Evolutionary conservation across 1,284 basidiomycete genomes (phyloP), one percentile per base, ranked within the genome.

Genomic region (Limonomyces culmigenus): DNA sequence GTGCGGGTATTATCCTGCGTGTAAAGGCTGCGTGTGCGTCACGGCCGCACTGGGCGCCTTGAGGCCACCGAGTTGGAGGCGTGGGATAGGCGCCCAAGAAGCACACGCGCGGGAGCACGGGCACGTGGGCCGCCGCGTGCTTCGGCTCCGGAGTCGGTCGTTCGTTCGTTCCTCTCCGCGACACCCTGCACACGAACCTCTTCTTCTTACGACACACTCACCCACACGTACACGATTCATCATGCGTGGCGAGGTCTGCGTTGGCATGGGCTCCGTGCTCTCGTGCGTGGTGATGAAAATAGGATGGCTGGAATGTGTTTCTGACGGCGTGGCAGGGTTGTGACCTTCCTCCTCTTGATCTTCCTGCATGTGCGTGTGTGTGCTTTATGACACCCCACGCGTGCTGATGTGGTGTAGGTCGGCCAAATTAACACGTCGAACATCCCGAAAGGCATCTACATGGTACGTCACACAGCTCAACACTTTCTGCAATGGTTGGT

Each of bases 391-490:
- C 40, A 38, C 34, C 35, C 39, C 41, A 39, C 15, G 25, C 29
- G 25, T 41, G 53, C 59, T 47, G 60, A 56, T 49, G 34, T 40
- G 35, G 40, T 23, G 42, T 43, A 86, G 83, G 70, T 85, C 39
- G 80, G 76, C 38, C 81, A 85, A 67, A 83, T 76, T 49, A 84
- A 74, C 51, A 77, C 76, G 32, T 71, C 74, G 15, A 62, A 59
- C 23, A 72, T 83, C 18, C 77, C 80, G 42, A 67, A 70, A 42
- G 65, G 63, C 41, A 70, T 86, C 41, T 64, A 67, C 40, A 77
- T 86, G 78, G 80, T 80, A 41, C 27, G 32, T n/a, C 31, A 10
- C 33, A 31, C 29, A 19, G n/a, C n/a, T n/a, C n/a, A n/a, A n/a
- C n/a, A n/a, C n/a, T n/a, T n/a, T n/a, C n/a, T n/a, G n/a, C n/a